These are phyloP conservation scores for Aquilaria sinensis DNA, from an alignment of 345 rosid species.

Conservation along the genomic window DNA sequence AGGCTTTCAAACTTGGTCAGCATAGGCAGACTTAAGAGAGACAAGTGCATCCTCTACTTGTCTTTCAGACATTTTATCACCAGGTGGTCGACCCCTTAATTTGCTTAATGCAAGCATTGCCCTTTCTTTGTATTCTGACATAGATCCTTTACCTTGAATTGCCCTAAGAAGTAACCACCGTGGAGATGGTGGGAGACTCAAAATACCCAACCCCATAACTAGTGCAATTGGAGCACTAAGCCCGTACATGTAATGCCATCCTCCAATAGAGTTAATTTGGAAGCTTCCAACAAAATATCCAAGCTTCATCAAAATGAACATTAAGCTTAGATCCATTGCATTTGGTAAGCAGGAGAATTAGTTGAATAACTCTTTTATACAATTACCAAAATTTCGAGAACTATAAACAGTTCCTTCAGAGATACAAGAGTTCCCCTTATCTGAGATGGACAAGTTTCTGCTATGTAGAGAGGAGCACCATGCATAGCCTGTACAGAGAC, in stretches of 20 bases:
- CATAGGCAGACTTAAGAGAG: slow-evolving; percentile 60
- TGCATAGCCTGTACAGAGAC: slow-evolving; percentile 79
- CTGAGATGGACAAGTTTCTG: slow-evolving; percentile 96
- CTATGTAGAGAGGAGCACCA: slow-evolving; percentile 95
- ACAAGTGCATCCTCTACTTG: slow-evolving; percentile 64
- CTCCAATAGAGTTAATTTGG: slow-evolving; percentile 70
- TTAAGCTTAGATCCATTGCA: neutral
- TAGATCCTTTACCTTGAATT: slow-evolving; percentile 68
- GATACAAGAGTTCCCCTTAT: slow-evolving; percentile 95
- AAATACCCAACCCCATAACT: slow-evolving; percentile 83
- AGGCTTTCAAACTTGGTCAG: slow-evolving; percentile 77
- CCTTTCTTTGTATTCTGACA: slow-evolving; percentile 70
- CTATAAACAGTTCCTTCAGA: slow-evolving; percentile 86
- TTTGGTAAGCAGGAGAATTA: slow-evolving; percentile 2
- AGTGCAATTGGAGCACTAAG: slow-evolving; percentile 59
- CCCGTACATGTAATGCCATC: slow-evolving; percentile 97
- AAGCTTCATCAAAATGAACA: slow-evolving; percentile 34
- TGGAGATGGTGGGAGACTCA: slow-evolving; percentile 95
- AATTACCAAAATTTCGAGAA: slow-evolving; percentile 86
- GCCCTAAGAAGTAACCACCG: slow-evolving; percentile 97
- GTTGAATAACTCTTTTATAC: neutral
- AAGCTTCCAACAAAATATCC: slow-evolving; percentile 92
- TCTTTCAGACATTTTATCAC: slow-evolving; percentile 65
- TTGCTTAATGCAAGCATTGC: slow-evolving; percentile 72
- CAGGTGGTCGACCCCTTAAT: slow-evolving; percentile 70